Percentiles rank a stretch among this genome's conserved stretches.
Conservation (phyloP, 257 asterid genomes). For the Linderniella brevidens region DNA sequence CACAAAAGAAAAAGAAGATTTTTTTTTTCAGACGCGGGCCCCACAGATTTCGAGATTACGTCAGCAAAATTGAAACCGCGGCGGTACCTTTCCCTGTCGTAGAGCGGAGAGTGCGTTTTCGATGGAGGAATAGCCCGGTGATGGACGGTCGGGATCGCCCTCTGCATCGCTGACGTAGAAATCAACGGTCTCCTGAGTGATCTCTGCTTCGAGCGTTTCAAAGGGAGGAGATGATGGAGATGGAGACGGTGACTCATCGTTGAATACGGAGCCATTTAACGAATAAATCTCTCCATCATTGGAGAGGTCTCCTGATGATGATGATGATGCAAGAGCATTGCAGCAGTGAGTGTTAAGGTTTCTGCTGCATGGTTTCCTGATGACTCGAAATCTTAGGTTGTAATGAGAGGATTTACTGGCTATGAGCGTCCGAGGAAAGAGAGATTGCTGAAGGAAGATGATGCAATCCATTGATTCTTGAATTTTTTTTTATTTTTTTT, state of each 20-base stretch:
- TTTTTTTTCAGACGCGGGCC: too few species aligned
- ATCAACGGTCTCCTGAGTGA: slow-evolving; percentile 50
- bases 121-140: slow-evolving; percentile 52
- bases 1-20: not conserved
- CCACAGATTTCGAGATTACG: too few species aligned
- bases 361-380: slow-evolving; percentile 16
- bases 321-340: slow-evolving; percentile 5
- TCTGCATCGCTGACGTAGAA: slow-evolving; percentile 88
- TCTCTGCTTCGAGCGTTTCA: slow-evolving; percentile 37
- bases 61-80: not conserved
- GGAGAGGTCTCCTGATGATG: slow-evolving; percentile 13
- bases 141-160: slow-evolving; percentile 82
- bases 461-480: slow-evolving; percentile 22
- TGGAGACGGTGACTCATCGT: slow-evolving; percentile 4
- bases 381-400: slow-evolving; percentile 12
- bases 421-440: slow-evolving; percentile 18
- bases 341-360: too few species aligned
- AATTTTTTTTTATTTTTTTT: too few species aligned
- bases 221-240: slow-evolving; percentile 21
- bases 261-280: slow-evolving; percentile 23
- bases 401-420: slow-evolving; percentile 11
- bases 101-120: slow-evolving; percentile 46
- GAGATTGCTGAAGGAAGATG: slow-evolving; percentile 20
- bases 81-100: slow-evolving; percentile 44
- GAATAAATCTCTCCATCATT: slow-evolving; percentile 8